Evolutionary conservation across 768 basidiomycete species (phyloP).

Genomic region (Chlorophyllum brunneum): DNA sequence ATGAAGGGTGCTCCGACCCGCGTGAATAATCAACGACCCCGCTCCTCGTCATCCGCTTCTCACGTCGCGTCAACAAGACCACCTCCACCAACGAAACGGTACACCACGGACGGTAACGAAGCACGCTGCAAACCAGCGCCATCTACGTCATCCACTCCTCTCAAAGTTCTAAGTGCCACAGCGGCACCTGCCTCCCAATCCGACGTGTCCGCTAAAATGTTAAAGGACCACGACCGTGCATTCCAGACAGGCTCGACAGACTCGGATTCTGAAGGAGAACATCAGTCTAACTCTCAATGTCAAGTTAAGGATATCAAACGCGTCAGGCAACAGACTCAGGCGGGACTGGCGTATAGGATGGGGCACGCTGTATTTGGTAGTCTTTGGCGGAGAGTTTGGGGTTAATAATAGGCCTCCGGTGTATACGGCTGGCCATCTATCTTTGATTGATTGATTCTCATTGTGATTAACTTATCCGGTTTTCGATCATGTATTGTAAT

Average conservation of each 20-base stretch:
- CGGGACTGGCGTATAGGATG: slow-evolving; percentile 1
- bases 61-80: not conserved
- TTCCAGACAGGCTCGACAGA: slow-evolving; percentile 2
- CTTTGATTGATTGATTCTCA: too few species aligned
- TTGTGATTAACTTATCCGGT: too few species aligned
- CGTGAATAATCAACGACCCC: not conserved
- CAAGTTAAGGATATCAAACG: slow-evolving; percentile 4
- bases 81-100: not conserved
- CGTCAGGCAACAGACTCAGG: not conserved
- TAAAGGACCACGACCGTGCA: not conserved
- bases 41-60: not conserved
- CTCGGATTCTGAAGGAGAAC: slow-evolving; percentile 2
- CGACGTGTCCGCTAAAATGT: not conserved
- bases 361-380: slow-evolving; percentile 6
- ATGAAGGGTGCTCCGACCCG: not conserved
- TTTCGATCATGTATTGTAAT: too few species aligned
- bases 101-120: not conserved
- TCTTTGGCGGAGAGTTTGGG: slow-evolving; percentile 6
- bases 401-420: too few species aligned
- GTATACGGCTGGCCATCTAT: too few species aligned
- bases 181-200: not conserved
- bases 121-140: not conserved
- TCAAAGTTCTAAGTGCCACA: not conserved
- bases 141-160: not conserved
- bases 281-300: not conserved